Conservation (phyloP, 225 moss, liverwort and hornwort genomes). For the Thuidium tamariscinum region DNA sequence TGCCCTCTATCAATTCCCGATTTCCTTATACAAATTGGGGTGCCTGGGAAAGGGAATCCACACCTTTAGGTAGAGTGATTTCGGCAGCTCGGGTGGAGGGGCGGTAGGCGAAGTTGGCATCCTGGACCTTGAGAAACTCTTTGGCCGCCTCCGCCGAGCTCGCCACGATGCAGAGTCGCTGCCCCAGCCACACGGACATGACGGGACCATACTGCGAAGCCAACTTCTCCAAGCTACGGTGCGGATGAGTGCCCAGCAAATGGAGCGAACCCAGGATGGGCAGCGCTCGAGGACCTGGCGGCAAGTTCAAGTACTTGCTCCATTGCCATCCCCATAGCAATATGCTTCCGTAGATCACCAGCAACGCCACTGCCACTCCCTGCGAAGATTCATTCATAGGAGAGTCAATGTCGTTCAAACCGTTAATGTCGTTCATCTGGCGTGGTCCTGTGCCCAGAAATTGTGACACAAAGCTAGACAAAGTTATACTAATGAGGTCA, state of each 20-base stretch:
- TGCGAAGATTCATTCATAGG: not conserved
- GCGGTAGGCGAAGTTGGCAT: not conserved
- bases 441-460: not conserved
- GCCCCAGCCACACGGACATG: not conserved
- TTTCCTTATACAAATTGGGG: not conserved
- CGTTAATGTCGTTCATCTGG: not conserved
- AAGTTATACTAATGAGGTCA: not conserved
- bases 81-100: not conserved
- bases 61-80: not conserved
- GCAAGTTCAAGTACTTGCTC: not conserved
- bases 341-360: not conserved
- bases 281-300: not conserved
- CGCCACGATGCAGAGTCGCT: not conserved
- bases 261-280: not conserved
- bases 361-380: not conserved
- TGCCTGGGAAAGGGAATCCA: no score
- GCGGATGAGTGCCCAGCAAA: not conserved
- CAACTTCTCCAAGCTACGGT: not conserved
- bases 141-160: not conserved
- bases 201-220: not conserved
- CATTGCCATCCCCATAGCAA: not conserved
- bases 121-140: slow-evolving; percentile 3
- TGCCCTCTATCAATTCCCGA: not conserved
- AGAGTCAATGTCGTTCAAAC: not conserved
- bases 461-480: not conserved